Conservation (phyloP, 306 rosid species). For the Castanopsis chinensis region DNA sequence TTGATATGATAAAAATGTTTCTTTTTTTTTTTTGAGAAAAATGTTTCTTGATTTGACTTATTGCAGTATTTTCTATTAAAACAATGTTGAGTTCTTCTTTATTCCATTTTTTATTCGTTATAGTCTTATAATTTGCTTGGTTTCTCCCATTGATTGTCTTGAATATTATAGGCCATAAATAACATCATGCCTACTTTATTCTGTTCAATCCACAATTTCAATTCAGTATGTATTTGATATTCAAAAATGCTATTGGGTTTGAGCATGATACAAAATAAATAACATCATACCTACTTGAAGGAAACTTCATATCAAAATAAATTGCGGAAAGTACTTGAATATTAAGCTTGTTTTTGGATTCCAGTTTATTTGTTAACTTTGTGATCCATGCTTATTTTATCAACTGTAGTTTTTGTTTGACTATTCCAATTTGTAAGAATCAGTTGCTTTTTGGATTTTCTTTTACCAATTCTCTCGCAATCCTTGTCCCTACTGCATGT, state of each 20-base stretch:
- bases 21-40: too few species aligned
- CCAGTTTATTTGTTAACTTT: background rate
- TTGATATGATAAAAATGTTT: background rate
- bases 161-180: too few species aligned
- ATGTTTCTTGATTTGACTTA: background rate
- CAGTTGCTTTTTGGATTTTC: background rate
- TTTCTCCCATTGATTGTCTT: too few species aligned
- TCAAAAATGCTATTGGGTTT: background rate
- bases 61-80: background rate
- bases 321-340: background rate
- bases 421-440: background rate
- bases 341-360: background rate
- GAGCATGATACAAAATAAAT: background rate
- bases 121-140: too few species aligned
- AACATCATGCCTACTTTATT: too few species aligned
- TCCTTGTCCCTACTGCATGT: background rate
- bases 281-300: background rate
- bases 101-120: too few species aligned
- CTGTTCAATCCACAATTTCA: background rate
- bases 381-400: background rate
- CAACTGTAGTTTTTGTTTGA: background rate
- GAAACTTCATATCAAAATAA: background rate
- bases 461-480: background rate
- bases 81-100: background rate
- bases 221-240: background rate